Evolutionary conservation across 2,329 filamentous ascomycete genomes (phyloP), one percentile per base, ranked within the genome.

Genomic region (Fusarium albosuccineum): DNA sequence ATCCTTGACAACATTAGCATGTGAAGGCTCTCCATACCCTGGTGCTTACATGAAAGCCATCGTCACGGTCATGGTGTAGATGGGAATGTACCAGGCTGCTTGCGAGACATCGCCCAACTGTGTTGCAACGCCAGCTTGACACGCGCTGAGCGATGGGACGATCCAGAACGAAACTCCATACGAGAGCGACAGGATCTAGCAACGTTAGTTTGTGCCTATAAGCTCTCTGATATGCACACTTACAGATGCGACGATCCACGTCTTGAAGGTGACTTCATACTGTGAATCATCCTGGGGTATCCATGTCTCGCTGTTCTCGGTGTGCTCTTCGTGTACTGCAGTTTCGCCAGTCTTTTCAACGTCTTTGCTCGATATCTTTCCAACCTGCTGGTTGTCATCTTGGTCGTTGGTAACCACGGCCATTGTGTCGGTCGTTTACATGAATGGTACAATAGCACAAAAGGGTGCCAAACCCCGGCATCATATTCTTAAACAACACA

Each of bases 101-200:
- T 74, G 72, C 3, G 68, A 71, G 8, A 73, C 62, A 61, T 79
- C 74, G n/a, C 77, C 78, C 5, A 80, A 71, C 48, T 77, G 73
- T 3, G 75, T 73, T 4, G 78, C 76, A 7, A 78, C 75, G 8
- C 70, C 58, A 8, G 68, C 63, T 27, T 74, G 72, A 49, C 72
- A 75, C 3, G 76, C 64, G 29, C 73, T 76, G 37, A 80, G 60
- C 7, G 73, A 66, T 3, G 78, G 78, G 1, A 80, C 75, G 49
- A 79, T 78, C 76, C 78, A 80, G 62, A 80, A 80, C 8, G 76
- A 78, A 53, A 80, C 75, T 40, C 78, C 78, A 57, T 80, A 78
- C 7, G 74, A 76, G 40, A 77, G 60, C 1, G 77, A 70, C 10
- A 80, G 68, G 55, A 80, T 79, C 70, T 72, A 11, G 11, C 5